Percentiles rank a stretch among this genome's conserved stretches.
Conservation (phyloP, 2,329 filamentous ascomycete species). For the Ascochyta viciae-villosae region DNA sequence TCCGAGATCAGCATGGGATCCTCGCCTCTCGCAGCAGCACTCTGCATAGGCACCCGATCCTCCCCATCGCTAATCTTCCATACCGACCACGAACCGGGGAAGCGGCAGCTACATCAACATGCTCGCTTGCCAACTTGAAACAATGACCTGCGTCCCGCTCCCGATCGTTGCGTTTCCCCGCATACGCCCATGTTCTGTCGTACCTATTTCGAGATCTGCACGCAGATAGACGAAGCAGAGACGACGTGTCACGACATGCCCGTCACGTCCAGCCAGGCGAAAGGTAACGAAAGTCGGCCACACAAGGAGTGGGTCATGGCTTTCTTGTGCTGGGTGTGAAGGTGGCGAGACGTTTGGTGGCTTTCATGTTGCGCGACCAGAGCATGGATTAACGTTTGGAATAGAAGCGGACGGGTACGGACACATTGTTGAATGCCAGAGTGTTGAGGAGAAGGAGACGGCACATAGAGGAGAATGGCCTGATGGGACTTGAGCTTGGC, state of each 20-base stretch:
- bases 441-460: background rate
- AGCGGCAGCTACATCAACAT: constrained; percentile 17
- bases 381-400: background rate
- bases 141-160: constrained; percentile 22
- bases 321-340: constrained; percentile 16
- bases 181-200: constrained; percentile 35
- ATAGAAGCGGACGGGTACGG: background rate
- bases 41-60: constrained; percentile 10
- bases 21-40: constrained; percentile 2
- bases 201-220: constrained; percentile 38
- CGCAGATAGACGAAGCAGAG: constrained; percentile 25
- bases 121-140: constrained; percentile 21
- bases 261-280: constrained; percentile 13
- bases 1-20: constrained; percentile 6
- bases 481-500: background rate
- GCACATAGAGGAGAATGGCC: background rate
- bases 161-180: constrained; percentile 29
- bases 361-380: constrained; percentile 27
- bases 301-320: constrained; percentile 10
- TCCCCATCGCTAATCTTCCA: constrained; percentile 2
- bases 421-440: background rate
- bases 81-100: constrained; percentile 19
- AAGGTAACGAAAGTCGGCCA: constrained; percentile 4
- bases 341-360: constrained; percentile 12
- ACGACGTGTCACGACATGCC: constrained; percentile 26